Evolutionary conservation across 495 filamentous ascomycete genomes (phyloP).

Genomic region (Amorphotheca resinae): DNA sequence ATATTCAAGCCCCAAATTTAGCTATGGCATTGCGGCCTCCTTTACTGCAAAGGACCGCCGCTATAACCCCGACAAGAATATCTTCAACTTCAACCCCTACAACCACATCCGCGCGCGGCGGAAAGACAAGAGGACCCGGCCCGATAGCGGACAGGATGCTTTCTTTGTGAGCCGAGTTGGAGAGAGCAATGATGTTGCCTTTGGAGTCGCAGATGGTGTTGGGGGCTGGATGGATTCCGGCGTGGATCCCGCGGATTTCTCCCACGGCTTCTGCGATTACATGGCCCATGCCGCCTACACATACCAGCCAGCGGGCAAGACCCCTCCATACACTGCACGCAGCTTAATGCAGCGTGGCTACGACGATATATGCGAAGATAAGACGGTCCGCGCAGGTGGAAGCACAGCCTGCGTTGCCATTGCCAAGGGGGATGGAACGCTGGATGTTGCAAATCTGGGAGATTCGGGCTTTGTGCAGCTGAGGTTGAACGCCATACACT

Average conservation of each 20-base stretch:
- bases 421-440: conserved; percentile 49
- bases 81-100: conserved; percentile 65
- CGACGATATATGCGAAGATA: conserved; percentile 61
- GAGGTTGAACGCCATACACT: conserved; percentile 68
- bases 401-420: conserved; percentile 82
- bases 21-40: conserved; percentile 54
- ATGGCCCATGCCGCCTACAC: conserved; percentile 65
- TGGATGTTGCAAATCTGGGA: conserved; percentile 90
- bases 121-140: conserved; percentile 42
- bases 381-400: conserved; percentile 64
- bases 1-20: conserved; percentile 28
- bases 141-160: conserved; percentile 83
- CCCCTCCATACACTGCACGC: conserved; percentile 42
- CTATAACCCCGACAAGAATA: conserved; percentile 57
- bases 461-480: conserved; percentile 92
- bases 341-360: conserved; percentile 75
- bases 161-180: conserved; percentile 80
- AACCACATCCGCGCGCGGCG: conserved; percentile 39
- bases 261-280: conserved; percentile 83
- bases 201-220: conserved; percentile 89
- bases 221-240: conserved; percentile 87
- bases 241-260: conserved; percentile 89
- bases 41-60: conserved; percentile 66
- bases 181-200: conserved; percentile 45
- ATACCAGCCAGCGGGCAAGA: conserved; percentile 22